Evolutionary conservation across 2,329 filamentous ascomycete species (phyloP).

Genomic region (Colletotrichum sp.): DNA sequence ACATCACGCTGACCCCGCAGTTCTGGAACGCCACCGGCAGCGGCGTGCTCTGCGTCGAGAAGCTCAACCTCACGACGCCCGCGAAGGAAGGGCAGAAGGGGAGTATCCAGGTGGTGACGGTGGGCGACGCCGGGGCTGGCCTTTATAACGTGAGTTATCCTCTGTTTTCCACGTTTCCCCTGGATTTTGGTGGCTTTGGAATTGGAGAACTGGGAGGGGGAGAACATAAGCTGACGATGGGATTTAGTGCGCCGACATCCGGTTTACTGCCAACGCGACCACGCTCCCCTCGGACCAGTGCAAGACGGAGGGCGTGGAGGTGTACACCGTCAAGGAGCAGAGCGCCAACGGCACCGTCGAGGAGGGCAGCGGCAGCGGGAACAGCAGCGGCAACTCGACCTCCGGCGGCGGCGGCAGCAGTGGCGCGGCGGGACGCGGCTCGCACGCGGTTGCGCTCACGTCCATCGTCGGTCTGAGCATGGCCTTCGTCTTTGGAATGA

Average conservation of each 20-base stretch:
- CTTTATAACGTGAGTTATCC: slow-evolving; percentile 65
- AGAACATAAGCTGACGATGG: slow-evolving; percentile 8
- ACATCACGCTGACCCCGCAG: slow-evolving; percentile 67
- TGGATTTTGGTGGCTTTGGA: accelerated
- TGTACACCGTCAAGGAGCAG: slow-evolving; percentile 34
- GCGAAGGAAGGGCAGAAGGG: slow-evolving; percentile 66
- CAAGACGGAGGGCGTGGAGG: slow-evolving; percentile 60
- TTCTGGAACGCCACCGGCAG: slow-evolving; percentile 64
- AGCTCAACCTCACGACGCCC: slow-evolving; percentile 57
- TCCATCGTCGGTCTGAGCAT: slow-evolving; percentile 41
- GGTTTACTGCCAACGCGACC: slow-evolving; percentile 60
- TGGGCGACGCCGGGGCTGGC: slow-evolving; percentile 61
- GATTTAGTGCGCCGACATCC: slow-evolving; percentile 74
- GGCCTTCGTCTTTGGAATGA: slow-evolving; percentile 41
- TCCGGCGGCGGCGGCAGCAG: background rate
- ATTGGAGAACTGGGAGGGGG: no score
- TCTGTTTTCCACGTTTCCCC: no score
- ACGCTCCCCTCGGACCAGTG: slow-evolving; percentile 54
- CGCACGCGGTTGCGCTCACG: slow-evolving; percentile 32
- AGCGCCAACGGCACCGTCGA: slow-evolving; percentile 21
- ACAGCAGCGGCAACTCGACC: slow-evolving; percentile 17
- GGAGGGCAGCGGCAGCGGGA: slow-evolving; percentile 1
- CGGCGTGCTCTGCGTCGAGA: slow-evolving; percentile 70
- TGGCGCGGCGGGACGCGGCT: slow-evolving; percentile 22
- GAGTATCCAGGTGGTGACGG: slow-evolving; percentile 72